Evolutionary conservation across 139 green algal species (phyloP).

Genomic region (Picochlorum sp.): DNA sequence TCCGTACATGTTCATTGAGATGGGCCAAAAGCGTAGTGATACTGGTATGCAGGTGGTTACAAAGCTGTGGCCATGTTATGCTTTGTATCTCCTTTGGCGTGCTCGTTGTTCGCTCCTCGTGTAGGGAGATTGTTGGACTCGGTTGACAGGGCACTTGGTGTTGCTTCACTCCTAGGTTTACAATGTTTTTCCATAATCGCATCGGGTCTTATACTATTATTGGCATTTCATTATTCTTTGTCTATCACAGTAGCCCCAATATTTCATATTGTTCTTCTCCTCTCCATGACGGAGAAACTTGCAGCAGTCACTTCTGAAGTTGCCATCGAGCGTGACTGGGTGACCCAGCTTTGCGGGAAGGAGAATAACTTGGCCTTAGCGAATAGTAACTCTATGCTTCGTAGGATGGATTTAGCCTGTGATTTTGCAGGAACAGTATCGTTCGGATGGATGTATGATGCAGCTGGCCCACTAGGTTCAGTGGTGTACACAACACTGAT

Average conservation of each 20-base stretch:
- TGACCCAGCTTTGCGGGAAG: slow-evolving; percentile 30
- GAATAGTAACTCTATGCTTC: slow-evolving; percentile 27
- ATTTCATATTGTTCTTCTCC: slow-evolving; percentile 24
- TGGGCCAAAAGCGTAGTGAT: not conserved
- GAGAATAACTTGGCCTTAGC: slow-evolving; percentile 23
- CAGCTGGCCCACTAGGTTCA: slow-evolving; percentile 5
- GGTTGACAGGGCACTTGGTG: slow-evolving; percentile 18
- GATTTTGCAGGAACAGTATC: slow-evolving; percentile 28
- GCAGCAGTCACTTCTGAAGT: slow-evolving; percentile 27
- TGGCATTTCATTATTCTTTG: not conserved
- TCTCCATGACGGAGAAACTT: slow-evolving; percentile 22
- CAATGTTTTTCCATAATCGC: slow-evolving; percentile 26
- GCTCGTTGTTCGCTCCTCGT: slow-evolving; percentile 24
- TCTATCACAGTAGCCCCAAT: slow-evolving; percentile 5
- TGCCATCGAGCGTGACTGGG: slow-evolving; percentile 40
- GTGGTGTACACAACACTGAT: slow-evolving; percentile 17
- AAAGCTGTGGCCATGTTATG: slow-evolving; percentile 27
- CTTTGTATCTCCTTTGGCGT: slow-evolving; percentile 34
- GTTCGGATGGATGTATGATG: slow-evolving; percentile 32
- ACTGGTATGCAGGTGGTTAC: slow-evolving; percentile 11
- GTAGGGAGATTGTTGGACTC: slow-evolving; percentile 22
- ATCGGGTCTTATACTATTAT: slow-evolving; percentile 12
- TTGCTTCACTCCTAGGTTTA: slow-evolving; percentile 18
- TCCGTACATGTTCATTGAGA: not conserved
- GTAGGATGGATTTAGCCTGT: slow-evolving; percentile 27